phyloP scores from a whole-genome alignment of 1,284 basidiomycete species.

The Somion occarium region DNA sequence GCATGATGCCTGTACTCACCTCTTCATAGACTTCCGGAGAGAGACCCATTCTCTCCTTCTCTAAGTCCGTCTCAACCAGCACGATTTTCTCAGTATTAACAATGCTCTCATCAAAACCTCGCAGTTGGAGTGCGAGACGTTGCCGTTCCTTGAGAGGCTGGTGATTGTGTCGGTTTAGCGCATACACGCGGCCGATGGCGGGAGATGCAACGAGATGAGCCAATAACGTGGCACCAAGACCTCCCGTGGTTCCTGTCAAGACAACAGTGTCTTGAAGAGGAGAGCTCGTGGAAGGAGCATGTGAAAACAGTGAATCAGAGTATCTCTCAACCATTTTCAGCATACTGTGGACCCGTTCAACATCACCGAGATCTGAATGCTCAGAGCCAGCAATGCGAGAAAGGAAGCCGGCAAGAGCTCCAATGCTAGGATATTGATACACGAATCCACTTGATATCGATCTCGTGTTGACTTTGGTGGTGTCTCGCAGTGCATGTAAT shows the following conservation, averaged over 20 bases:
- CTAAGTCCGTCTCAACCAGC: conserved; percentile 27
- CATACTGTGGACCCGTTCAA: conserved; percentile 14
- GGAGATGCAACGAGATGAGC: conserved; percentile 8
- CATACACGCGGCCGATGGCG: conserved; percentile 17
- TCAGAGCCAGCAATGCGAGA: neutral
- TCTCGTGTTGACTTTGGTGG: conserved; percentile 8
- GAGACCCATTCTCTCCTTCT: conserved; percentile 24
- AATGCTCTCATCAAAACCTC: conserved; percentile 23
- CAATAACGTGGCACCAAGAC: conserved; percentile 17
- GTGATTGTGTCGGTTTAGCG: conserved; percentile 16
- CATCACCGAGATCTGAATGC: neutral
- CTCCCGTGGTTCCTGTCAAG: conserved; percentile 23
- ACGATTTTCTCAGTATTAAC: conserved; percentile 22
- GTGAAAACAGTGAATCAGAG: conserved; percentile 24
- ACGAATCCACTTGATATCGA: conserved; percentile 20
- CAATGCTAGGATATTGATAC: conserved; percentile 25
- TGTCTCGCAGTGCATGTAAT: conserved; percentile 19
- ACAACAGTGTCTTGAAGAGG: conserved; percentile 20
- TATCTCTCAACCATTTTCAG: conserved; percentile 29
- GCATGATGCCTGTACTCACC: conserved; percentile 12
- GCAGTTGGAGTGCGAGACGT: conserved; percentile 17
- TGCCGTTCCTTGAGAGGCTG: conserved; percentile 16
- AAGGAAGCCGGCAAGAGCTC: conserved; percentile 15
- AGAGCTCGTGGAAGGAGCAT: conserved; percentile 2
- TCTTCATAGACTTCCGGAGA: conserved; percentile 20